Conservation (phyloP, 2,329 filamentous ascomycete genomes). For the Diaporthe sp. region DNA sequence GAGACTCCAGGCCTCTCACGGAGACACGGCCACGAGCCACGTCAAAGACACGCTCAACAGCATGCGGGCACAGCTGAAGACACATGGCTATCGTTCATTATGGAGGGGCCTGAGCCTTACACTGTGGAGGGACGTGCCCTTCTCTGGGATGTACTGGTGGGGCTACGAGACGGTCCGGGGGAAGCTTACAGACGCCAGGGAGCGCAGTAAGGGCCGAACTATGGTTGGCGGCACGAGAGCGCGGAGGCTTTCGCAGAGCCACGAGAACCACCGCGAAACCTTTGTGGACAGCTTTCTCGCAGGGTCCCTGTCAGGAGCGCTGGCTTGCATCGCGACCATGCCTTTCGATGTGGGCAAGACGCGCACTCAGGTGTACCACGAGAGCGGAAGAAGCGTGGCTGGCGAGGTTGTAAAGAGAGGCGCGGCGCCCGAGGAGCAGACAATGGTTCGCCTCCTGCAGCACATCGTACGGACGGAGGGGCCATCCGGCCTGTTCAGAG, state of each 20-base stretch:
- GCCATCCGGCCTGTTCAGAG: conserved; percentile 82
- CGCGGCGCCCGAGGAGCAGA: conserved; percentile 75
- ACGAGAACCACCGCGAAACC: conserved; percentile 78
- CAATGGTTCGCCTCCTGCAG: conserved; percentile 85
- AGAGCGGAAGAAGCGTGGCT: conserved; percentile 53
- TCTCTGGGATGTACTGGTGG: conserved; percentile 98
- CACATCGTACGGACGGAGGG: conserved; percentile 94
- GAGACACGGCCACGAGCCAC: conserved; percentile 70
- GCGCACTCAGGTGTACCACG: conserved; percentile 83
- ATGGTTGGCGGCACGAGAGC: conserved; percentile 52
- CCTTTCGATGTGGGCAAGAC: conserved; percentile 99
- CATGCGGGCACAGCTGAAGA: conserved; percentile 81
- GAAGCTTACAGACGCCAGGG: conserved; percentile 75
- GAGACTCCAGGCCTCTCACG: conserved; percentile 82
- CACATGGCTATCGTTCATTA: conserved; percentile 81
- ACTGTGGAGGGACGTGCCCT: conserved; percentile 96
- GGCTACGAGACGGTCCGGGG: conserved; percentile 90
- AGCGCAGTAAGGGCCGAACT: conserved; percentile 56
- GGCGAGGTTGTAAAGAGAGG: conserved; percentile 48
- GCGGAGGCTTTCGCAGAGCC: conserved; percentile 67
- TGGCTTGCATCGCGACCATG: conserved; percentile 89
- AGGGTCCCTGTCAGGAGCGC: conserved; percentile 83
- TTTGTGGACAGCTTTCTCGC: conserved; percentile 91
- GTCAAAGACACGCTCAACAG: conserved; percentile 83
- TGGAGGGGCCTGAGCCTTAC: conserved; percentile 94